Evolutionary conservation across 495 filamentous ascomycete genomes (phyloP).

Genomic region (Geoglossum glabrum): DNA sequence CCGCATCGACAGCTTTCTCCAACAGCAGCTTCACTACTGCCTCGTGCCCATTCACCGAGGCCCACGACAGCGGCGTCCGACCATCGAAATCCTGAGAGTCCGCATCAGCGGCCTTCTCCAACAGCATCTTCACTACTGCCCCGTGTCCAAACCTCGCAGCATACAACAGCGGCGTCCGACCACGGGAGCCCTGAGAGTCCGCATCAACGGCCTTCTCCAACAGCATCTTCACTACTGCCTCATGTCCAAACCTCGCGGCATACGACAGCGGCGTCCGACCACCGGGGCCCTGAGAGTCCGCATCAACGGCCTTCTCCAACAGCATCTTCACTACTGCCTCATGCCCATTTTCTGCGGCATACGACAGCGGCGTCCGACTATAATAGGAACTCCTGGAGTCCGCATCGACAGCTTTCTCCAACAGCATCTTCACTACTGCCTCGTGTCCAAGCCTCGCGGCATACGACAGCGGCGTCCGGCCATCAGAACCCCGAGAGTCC

Average conservation of each 20-base stretch:
- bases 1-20: not conserved
- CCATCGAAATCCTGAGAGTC: not conserved
- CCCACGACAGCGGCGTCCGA: not conserved
- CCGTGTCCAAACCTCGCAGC: not conserved
- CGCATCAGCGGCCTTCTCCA: not conserved
- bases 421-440: too few relatives aligned
- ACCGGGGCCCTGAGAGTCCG: not conserved
- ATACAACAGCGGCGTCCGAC: not conserved
- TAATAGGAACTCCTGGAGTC: too few relatives aligned
- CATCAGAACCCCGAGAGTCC: too few relatives aligned
- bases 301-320: not conserved
- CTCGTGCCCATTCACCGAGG: not conserved
- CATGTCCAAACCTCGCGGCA: not conserved
- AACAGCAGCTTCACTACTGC: not conserved
- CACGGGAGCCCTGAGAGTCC: not conserved
- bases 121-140: not conserved
- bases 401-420: too few relatives aligned
- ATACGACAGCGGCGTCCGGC: too few relatives aligned
- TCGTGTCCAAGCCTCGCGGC: too few relatives aligned
- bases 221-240: not conserved
- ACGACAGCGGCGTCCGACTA: too few relatives aligned
- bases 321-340: too few relatives aligned
- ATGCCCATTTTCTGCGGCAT: too few relatives aligned
- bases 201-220: not conserved
- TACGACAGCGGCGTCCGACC: not conserved